Conservation (phyloP, 257 asterid genomes). For the Solanum pimpinellifolium region DNA sequence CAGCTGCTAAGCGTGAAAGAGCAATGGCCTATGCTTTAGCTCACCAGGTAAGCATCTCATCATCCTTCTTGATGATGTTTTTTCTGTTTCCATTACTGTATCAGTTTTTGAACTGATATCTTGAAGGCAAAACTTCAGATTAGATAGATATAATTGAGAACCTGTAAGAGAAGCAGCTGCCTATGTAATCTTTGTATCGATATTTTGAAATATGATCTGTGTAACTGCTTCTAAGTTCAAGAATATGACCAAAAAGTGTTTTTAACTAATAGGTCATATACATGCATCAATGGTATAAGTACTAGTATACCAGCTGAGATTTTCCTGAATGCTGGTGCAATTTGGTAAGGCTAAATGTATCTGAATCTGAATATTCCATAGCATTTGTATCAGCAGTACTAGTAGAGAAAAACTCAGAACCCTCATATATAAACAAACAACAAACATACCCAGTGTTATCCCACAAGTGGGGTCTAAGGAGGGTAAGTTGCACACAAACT, state of each 20-base stretch:
- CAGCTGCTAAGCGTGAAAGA: conserved; percentile 99
- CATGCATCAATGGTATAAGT: background rate
- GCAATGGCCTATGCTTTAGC: conserved; percentile 99
- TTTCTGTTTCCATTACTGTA: background rate
- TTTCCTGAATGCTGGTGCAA: background rate
- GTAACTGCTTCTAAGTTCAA: background rate
- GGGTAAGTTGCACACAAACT: background rate
- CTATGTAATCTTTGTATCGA: background rate
- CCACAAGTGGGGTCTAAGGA: background rate
- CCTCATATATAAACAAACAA: background rate
- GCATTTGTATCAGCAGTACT: background rate
- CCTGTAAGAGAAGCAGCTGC: background rate
- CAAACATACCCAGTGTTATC: background rate
- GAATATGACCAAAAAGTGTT: background rate
- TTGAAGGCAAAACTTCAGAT: background rate
- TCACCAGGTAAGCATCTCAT: conserved; percentile 52
- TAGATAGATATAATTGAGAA: background rate
- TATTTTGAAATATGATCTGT: background rate
- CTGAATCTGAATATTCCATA: background rate
- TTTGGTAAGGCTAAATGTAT: background rate
- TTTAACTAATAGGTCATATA: background rate
- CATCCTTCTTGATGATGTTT: background rate
- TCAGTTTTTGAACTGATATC: background rate
- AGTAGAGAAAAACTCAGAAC: background rate
- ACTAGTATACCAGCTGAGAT: background rate